phyloP scores from a whole-genome alignment of 352 stramenopile genomes.

The Pythium dissotocum region DNA sequence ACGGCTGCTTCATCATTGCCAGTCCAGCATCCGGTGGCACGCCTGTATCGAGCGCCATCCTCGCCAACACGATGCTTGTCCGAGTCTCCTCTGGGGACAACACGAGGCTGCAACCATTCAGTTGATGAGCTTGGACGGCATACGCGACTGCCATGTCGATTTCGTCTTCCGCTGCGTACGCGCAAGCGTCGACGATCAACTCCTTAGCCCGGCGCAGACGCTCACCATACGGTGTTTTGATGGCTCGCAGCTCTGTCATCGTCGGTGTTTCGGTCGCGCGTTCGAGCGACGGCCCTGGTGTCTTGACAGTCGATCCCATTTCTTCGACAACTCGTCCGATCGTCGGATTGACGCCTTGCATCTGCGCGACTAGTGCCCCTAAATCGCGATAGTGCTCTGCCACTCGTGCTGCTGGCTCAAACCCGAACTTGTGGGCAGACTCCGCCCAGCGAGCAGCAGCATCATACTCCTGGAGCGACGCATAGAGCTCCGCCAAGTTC shows the following conservation, averaged over 20 bases:
- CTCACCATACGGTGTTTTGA: neutral
- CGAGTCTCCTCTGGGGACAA: neutral
- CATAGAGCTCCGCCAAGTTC: constrained; percentile 13
- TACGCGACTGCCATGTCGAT: neutral
- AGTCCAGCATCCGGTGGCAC: neutral
- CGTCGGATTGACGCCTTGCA: neutral
- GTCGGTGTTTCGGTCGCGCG: neutral
- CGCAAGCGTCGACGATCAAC: neutral
- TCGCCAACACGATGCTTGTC: neutral
- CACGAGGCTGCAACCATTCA: neutral
- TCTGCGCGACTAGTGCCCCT: neutral
- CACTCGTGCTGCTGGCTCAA: neutral
- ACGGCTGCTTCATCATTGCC: constrained; percentile 3
- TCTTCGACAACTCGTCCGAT: neutral
- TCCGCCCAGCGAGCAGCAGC: constrained; percentile 7
- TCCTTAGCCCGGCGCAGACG: constrained; percentile 1
- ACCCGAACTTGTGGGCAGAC: neutral
- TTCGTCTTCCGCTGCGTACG: constrained; percentile 6
- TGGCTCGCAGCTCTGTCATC: neutral
- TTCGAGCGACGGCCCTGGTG: neutral
- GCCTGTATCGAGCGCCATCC: neutral
- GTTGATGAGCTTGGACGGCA: neutral
- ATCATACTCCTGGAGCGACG: constrained; percentile 6
- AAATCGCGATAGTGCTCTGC: neutral
- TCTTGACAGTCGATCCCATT: neutral